A percentile compares a stretch with the other conserved stretches of the same genome.
Evolutionary conservation across 176 grass and related monocot genomes (phyloP).

Genomic region (Eleusine indica): DNA sequence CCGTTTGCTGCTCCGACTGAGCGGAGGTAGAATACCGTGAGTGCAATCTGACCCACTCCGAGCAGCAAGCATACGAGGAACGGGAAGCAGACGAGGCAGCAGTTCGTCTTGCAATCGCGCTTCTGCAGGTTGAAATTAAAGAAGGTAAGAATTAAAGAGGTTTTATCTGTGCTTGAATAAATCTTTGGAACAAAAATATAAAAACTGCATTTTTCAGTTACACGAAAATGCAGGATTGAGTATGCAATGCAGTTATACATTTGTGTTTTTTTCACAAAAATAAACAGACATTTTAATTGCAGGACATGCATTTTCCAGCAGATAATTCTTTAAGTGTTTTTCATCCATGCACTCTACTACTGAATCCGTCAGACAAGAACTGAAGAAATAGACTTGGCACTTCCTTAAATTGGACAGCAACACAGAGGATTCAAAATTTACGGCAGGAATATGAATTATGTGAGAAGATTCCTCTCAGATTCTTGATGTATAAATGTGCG

Average conservation of each 20-base stretch:
- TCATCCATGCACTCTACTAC: not conserved
- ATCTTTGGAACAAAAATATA: not conserved
- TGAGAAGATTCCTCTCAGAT: not conserved
- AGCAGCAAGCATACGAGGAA: slow-evolving; percentile 36
- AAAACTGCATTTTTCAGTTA: not conserved
- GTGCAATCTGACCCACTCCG: not conserved
- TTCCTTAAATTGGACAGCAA: slow-evolving; percentile 2
- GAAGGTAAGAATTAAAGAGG: not conserved
- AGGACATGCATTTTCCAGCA: not conserved
- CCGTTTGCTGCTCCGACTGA: not conserved
- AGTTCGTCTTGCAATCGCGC: slow-evolving; percentile 40
- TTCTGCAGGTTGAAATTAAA: slow-evolving; percentile 15
- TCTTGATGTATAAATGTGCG: not conserved
- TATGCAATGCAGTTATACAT: not conserved
- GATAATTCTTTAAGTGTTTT: not conserved
- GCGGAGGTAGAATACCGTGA: not conserved
- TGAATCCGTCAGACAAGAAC: not conserved
- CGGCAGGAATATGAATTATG: not conserved
- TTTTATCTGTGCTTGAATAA: not conserved
- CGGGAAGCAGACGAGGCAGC: slow-evolving; percentile 50
- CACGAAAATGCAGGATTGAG: not conserved
- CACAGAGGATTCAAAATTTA: not conserved
- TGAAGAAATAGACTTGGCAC: not conserved
- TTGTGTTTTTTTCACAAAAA: not conserved
- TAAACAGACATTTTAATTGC: not conserved